These are phyloP conservation scores for Heterobasidion annosum DNA, from an alignment of 1,284 basidiomycete species.

Conservation along the genomic window DNA sequence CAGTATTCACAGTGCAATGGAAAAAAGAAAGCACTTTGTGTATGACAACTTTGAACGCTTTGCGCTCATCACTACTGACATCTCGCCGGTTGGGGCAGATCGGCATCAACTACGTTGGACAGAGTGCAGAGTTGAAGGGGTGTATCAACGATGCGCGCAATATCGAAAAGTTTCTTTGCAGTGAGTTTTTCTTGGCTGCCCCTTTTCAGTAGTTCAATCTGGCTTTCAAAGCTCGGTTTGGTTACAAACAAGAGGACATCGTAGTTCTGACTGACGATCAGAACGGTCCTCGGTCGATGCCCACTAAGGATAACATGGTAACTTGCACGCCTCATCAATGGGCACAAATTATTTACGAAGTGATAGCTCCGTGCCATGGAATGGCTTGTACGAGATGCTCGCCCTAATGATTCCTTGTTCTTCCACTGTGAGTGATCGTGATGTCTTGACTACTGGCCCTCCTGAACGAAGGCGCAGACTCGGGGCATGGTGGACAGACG, in stretches of 20 bases:
- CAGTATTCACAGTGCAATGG: constrained; percentile 83
- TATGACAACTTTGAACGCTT: constrained; percentile 23
- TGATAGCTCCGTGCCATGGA: constrained; percentile 55
- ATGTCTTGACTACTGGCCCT: not conserved
- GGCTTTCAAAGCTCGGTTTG: constrained; percentile 42
- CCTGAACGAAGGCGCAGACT: constrained; percentile 31
- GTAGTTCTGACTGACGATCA: constrained; percentile 82
- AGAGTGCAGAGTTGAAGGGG: constrained; percentile 55
- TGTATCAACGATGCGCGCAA: constrained; percentile 88
- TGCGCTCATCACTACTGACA: not conserved
- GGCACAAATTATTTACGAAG: not conserved
- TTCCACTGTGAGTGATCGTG: not conserved
- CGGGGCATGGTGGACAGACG: constrained; percentile 79
- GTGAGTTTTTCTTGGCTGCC: constrained; percentile 29
- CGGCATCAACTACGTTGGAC: constrained; percentile 78
- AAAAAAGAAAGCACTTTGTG: constrained; percentile 73
- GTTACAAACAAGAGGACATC: constrained; percentile 75
- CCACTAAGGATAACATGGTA: constrained; percentile 80
- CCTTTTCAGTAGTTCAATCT: not conserved
- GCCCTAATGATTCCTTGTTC: constrained; percentile 69
- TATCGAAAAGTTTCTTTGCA: constrained; percentile 62
- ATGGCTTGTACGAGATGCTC: constrained; percentile 71
- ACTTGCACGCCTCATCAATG: constrained; percentile 13
- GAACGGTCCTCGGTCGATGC: constrained; percentile 49
- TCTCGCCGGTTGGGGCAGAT: constrained; percentile 35